A percentile compares a stretch with the other conserved stretches of the same genome.
phyloP scores from a whole-genome alignment of 1,139 yeast genomes.

The Yamadazyma friedrichii region DNA sequence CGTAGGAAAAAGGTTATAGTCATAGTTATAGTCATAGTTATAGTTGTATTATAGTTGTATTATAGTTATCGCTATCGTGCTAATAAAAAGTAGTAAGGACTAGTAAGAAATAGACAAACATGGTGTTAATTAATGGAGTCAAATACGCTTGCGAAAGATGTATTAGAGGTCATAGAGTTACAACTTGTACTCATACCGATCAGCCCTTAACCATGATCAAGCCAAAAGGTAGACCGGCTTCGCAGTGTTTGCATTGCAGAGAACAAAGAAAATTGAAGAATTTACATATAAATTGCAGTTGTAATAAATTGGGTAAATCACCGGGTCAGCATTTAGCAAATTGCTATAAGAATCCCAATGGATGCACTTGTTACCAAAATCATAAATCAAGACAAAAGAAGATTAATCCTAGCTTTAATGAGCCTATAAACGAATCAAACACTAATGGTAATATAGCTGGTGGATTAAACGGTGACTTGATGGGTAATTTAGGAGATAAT shows the following conservation, averaged over 20 bases:
- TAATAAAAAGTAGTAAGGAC: too few relatives aligned
- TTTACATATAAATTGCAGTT: slow-evolving; percentile 70
- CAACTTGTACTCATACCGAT: slow-evolving; percentile 90
- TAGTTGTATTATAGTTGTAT: too few relatives aligned
- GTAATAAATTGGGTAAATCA: slow-evolving; percentile 59
- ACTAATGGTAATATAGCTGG: neutral
- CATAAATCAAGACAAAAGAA: slow-evolving; percentile 24
- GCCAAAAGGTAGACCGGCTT: slow-evolving; percentile 93
- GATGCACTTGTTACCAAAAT: slow-evolving; percentile 51
- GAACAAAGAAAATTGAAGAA: slow-evolving; percentile 71
- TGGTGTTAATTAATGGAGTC: slow-evolving; percentile 89
- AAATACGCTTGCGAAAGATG: slow-evolving; percentile 97
- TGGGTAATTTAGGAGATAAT: neutral
- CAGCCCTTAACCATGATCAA: slow-evolving; percentile 89
- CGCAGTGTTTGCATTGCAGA: slow-evolving; percentile 87
- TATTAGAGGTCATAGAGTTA: slow-evolving; percentile 92
- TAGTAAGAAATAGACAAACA: slow-evolving; percentile 19
- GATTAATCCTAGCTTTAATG: neutral
- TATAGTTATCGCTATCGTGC: too few relatives aligned
- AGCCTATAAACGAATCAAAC: neutral
- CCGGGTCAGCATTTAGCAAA: slow-evolving; percentile 46
- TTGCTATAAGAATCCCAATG: slow-evolving; percentile 49
- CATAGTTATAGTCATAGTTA: neutral
- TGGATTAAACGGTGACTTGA: neutral
- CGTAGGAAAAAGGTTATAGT: neutral